A percentile compares a stretch with the other conserved stretches of the same genome.
phyloP scores from a whole-genome alignment of 2,329 filamentous ascomycete species.

The Neofusicoccum laricinum region DNA sequence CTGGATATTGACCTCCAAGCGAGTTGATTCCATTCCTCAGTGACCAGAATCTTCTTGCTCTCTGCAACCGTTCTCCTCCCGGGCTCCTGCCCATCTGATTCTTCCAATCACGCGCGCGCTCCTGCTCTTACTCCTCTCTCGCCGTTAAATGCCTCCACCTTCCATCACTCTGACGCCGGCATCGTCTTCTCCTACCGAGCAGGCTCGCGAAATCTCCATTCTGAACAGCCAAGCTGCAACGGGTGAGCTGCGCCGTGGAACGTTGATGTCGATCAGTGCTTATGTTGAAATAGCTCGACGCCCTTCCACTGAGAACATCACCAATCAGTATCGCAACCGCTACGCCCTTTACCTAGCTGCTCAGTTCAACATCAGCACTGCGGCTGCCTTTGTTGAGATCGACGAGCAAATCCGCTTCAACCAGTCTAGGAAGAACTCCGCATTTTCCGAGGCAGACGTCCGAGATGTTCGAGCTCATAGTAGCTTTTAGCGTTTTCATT shows the following conservation, averaged over 20 bases:
- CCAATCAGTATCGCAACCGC: constrained; percentile 29
- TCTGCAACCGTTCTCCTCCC: not conserved
- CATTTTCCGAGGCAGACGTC: constrained; percentile 11
- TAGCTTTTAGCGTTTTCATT: constrained; percentile 16
- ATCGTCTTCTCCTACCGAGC: not conserved
- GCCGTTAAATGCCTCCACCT: constrained; percentile 11
- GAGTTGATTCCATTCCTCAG: constrained; percentile 8
- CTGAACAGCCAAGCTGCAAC: not conserved
- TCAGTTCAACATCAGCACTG: constrained; percentile 39
- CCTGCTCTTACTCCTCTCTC: not conserved
- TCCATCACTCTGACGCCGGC: constrained; percentile 13
- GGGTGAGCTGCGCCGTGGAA: not conserved
- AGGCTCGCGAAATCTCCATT: not conserved
- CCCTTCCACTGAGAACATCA: constrained; percentile 12
- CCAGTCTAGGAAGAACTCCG: constrained; percentile 1
- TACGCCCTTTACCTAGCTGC: constrained; percentile 40
- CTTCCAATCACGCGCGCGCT: not conserved
- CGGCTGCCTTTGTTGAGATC: constrained; percentile 36
- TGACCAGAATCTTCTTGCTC: not conserved
- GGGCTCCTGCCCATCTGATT: not conserved
- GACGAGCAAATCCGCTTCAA: constrained; percentile 28
- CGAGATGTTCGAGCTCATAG: constrained; percentile 15
- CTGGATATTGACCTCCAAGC: not conserved
- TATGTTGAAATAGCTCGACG: not conserved
- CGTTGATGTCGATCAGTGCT: not conserved